Base-by-base conservation (phyloP, 208 protist genomes). In the Leishmania tropica region DNA sequence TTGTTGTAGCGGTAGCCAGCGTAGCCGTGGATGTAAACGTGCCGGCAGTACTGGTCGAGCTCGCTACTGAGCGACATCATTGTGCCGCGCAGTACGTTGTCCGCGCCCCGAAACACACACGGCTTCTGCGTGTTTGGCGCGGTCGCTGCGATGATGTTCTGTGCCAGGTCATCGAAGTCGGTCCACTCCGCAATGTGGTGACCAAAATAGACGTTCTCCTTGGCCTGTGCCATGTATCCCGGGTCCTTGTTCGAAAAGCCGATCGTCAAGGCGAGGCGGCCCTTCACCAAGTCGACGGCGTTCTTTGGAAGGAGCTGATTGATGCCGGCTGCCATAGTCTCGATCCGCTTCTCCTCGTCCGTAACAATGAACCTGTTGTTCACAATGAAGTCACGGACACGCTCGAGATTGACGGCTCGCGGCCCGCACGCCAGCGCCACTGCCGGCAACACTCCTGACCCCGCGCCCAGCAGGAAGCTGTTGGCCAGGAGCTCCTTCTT, bases 21-120 rank as follows among this genome's bases (percentile, higher is more conserved):
- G 77, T 96, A 97, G 79, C 95, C 92, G 88, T 98, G 93, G 83
- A 98, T 96, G 85, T 96, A 96, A 45, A 98, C 81, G 78, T 98
- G 95, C 4, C 95, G 90, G 79, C 93, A 96, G 86, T 95, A 95
- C 85, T 96, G 94, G 71, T 98, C 95, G 37, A 98, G 84, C 85
- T 98, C 93, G 76, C 91, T 95, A 75, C 91, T 96, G 51, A 96
- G 87, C 35, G 93, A 96, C 93, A 96, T 95, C 92, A 96, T 95
- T 28, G 95, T 96, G 37, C 93, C 93, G n/a, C 93, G 89, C 79
- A 97, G 80, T n/a, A 96, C 93, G 80, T 94, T 96, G 76, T 97
- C 90, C 24, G 93, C 95, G 17, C 92, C 91, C 54, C 95, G 92
- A 81, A 97, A 98, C 53, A 93, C 87, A 89, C 95, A 96, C 53